Evolutionary conservation across 169 alveolate species (phyloP), one percentile per base, ranked within the genome.

Genomic region (Plasmodium inui): DNA sequence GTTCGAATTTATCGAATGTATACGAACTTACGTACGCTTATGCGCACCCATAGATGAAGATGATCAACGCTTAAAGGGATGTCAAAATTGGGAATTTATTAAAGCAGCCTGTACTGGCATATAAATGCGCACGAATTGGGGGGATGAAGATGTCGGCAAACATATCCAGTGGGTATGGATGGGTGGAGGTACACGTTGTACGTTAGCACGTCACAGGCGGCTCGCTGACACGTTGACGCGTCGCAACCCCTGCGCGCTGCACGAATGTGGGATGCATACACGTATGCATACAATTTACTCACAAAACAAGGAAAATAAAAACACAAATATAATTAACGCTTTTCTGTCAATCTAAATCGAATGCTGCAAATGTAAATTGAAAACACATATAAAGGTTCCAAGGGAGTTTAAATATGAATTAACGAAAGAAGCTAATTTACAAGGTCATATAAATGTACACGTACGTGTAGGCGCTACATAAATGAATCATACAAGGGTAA

Each of bases 261-360:
- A 67, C 76, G n/a, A 67, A 67, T 67, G 41, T 67, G 12, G 37
- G 76, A 67, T 67, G 76, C 30, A 67, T 67, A 67, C 12, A 67
- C 37, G 30, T 67, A 67, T 67, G 37, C 76, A 67, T 67, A 67
- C 12, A 67, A 67, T 67, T 67, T 67, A 67, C 76, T 67, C 10
- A 67, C 76, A 67, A 67, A 67, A 67, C 76, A 67, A 67, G 12
- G 76, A 67, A 67, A 67, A 67, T 67, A 41, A 67, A 67, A 67
- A 67, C 76, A 67, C 76, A 67, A 26, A 67, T 67, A 67, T 67
- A 67, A 67, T 67, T 67, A 26, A 28, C n/a, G 37, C 41, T 67
- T 19, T 67, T 7, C 22, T 10, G 17, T 7, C 39, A n/a, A 67
- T 26, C 37, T 67, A 67, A 8, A 67, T 67, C 76, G 41, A 67